Conservation (phyloP, 345 rosid genomes). For the Eutrema heterophyllum region DNA sequence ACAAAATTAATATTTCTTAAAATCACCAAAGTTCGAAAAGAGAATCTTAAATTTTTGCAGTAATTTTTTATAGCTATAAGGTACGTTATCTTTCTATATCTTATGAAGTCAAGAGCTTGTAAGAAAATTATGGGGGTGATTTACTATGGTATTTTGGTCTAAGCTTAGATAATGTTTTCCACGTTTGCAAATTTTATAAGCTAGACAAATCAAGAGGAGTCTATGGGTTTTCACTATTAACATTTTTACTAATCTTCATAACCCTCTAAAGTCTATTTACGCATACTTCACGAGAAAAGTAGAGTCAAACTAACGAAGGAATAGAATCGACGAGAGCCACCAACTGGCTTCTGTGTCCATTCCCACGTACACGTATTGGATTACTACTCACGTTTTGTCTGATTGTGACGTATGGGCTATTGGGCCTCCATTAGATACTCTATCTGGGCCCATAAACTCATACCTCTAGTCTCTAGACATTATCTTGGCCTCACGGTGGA, state of each 20-base stretch:
- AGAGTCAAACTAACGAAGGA: neutral
- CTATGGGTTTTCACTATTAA: neutral
- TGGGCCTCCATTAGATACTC: neutral
- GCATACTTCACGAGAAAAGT: neutral
- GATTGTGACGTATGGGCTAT: neutral
- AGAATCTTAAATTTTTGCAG: neutral
- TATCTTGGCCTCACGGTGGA: constrained; percentile 9
- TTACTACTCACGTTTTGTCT: neutral
- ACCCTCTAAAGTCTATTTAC: neutral
- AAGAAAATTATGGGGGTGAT: neutral
- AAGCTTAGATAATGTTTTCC: neutral
- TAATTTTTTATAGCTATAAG: neutral
- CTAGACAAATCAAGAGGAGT: neutral
- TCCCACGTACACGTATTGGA: constrained; percentile 9
- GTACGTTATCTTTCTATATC: neutral
- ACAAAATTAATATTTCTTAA: neutral
- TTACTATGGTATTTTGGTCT: neutral
- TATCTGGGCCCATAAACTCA: neutral
- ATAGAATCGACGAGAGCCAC: constrained; percentile 13
- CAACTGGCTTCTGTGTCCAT: constrained; percentile 7
- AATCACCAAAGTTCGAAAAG: neutral
- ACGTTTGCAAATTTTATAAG: neutral
- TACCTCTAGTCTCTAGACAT: neutral
- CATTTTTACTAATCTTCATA: neutral
- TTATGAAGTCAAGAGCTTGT: neutral